phyloP scores from a whole-genome alignment of 2,329 filamentous ascomycete genomes.

The Beauveria brongniartii region DNA sequence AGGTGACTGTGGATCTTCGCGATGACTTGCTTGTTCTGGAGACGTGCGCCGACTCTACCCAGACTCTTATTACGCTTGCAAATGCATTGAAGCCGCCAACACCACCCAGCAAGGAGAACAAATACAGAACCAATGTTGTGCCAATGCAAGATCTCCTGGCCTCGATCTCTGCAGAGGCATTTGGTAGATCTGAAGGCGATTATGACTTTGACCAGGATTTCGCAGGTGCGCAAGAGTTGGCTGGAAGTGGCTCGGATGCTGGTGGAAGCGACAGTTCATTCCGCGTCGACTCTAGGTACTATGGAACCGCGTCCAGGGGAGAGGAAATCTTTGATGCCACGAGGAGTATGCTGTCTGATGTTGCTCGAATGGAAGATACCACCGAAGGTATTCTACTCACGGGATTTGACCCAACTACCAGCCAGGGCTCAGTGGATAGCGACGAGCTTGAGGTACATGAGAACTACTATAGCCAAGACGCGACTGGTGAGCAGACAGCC shows the following conservation, averaged over 20 bases:
- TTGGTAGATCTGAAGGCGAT: constrained; percentile 53
- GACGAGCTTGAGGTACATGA: constrained; percentile 66
- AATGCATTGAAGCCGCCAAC: constrained; percentile 77
- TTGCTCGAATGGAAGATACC: constrained; percentile 26
- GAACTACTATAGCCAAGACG: constrained; percentile 63
- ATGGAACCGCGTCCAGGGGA: constrained; percentile 32
- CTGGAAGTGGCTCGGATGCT: constrained; percentile 28
- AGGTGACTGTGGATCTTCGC: constrained; percentile 70
- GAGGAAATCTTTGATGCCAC: constrained; percentile 44
- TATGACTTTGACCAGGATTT: constrained; percentile 59
- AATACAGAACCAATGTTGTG: constrained; percentile 80
- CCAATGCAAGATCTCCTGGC: constrained; percentile 82
- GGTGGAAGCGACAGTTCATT: constrained; percentile 28
- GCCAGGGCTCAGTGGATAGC: constrained; percentile 40
- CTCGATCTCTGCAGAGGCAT: constrained; percentile 82
- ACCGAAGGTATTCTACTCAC: constrained; percentile 29
- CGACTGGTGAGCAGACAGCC: constrained; percentile 55
- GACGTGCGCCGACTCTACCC: constrained; percentile 93
- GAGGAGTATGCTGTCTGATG: constrained; percentile 23
- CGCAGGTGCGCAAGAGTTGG: constrained; percentile 42
- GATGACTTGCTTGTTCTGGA: constrained; percentile 87
- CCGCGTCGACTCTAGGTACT: constrained; percentile 38
- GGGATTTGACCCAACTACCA: constrained; percentile 21
- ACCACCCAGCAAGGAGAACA: constrained; percentile 71
- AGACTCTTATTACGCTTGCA: constrained; percentile 74